Base-by-base conservation (phyloP, 2,329 filamentous ascomycete genomes). In the Alternaria incomplexa region DNA sequence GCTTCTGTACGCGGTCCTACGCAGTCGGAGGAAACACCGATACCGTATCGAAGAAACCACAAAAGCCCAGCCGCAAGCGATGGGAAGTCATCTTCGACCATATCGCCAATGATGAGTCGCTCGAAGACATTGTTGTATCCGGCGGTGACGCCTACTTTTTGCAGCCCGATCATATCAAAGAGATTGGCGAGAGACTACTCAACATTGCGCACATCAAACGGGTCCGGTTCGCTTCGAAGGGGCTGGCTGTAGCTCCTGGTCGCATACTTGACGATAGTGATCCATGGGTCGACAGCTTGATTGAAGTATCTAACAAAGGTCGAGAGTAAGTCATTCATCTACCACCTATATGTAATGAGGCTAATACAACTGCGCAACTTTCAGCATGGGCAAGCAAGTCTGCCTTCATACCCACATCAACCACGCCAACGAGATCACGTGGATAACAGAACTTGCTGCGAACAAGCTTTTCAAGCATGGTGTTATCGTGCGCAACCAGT, bases 331-430 rank as follows among this genome's bases (percentile, higher is more conserved):
- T 52, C 15, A 8, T 20, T 13, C 13, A 1, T 23, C 7, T 11
- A 25, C 20, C 5, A 11, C 1, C 8, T 6, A 17, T n/a, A 0
- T 46, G 6, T 15, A 10, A 55, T 28, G 6, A 13, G 12, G 47
- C 55, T 63, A 23, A 63, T 40, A 12, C 5, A n/a, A 30, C 40
- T 32, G 23, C 30, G n/a, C 13, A 30, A 47, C 13, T 13, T 22
- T 8, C 40, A 62, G 61, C 26, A 63, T 84, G 23, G 87, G 87
- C 6, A 90, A 90, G 73, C 82, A 86, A 54, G 83, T 90, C 66
- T 88, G 87, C 5, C 78, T 89, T 57, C 88, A 90, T 71, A 90
- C 88, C 0, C 89, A 90, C 69, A 88, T 90, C 77, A 90, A 90
- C 68, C 87, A 89, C 65, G 84, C 87, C 0, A 83, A 83, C 40